phyloP scores from a whole-genome alignment of 108 stramenopile species.

The Schizochytrium sp. region DNA sequence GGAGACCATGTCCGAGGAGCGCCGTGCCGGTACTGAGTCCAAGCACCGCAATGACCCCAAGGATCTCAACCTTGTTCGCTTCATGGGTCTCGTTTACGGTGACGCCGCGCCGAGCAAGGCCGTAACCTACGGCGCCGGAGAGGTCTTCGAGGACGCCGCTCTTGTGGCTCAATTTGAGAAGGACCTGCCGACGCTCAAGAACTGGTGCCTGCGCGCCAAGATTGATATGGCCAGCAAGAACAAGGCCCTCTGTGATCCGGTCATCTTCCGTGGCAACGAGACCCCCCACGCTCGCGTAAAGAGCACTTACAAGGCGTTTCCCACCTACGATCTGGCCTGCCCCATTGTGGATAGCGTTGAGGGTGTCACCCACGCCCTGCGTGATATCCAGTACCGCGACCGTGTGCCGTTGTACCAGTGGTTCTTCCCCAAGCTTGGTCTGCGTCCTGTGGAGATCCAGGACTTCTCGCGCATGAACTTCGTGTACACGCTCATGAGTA shows the following conservation, averaged over 20 bases:
- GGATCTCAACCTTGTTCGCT: constrained; percentile 32
- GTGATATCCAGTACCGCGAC: constrained; percentile 99
- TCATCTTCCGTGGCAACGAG: constrained; percentile 92
- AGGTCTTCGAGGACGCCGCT: constrained; percentile 81
- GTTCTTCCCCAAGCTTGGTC: constrained; percentile 84
- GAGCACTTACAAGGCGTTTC: constrained; percentile 96
- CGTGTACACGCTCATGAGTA: constrained; percentile 92
- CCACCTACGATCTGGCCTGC: constrained; percentile 99
- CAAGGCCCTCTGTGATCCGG: constrained; percentile 98
- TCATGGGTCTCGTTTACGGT: constrained; percentile 51
- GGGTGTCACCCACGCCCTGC: constrained; percentile 97
- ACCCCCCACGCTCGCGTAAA: constrained; percentile 96
- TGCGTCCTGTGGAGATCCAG: constrained; percentile 91
- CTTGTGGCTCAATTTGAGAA: constrained; percentile 84
- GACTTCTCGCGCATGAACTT: constrained; percentile 97
- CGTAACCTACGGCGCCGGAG: constrained; percentile 77
- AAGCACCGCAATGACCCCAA: constrained; percentile 63
- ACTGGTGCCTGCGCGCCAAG: constrained; percentile 97
- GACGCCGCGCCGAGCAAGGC: constrained; percentile 61
- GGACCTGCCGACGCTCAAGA: constrained; percentile 65
- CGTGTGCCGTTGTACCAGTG: constrained; percentile 94
- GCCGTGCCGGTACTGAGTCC: background rate
- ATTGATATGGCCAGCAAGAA: constrained; percentile 94
- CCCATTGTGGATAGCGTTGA: constrained; percentile 98
- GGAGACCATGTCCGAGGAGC: constrained; percentile 84